Percentiles rank a stretch among this genome's conserved stretches.
These are phyloP conservation scores for Graphilbum sp. DNA, from an alignment of 2,329 filamentous ascomycete genomes.

Conservation along the genomic window DNA sequence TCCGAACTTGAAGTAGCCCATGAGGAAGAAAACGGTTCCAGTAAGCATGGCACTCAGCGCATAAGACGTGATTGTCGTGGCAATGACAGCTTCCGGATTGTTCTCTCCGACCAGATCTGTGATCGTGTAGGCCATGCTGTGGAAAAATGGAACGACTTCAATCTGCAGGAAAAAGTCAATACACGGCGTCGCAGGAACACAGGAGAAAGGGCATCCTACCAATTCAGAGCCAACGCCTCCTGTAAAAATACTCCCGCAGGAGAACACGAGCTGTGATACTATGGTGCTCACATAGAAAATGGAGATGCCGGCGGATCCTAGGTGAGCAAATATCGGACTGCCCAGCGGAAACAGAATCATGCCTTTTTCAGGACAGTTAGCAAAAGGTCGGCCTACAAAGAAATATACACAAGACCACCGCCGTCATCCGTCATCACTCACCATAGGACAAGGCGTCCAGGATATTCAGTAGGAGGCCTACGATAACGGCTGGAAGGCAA, in stretches of 20 bases:
- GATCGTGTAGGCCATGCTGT: conserved; percentile 92
- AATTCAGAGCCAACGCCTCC: conserved; percentile 91
- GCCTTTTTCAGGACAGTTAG: conserved; percentile 26
- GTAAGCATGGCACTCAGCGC: conserved; percentile 83
- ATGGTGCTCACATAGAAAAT: conserved; percentile 99
- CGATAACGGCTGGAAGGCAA: conserved; percentile 69
- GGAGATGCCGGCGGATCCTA: conserved; percentile 87
- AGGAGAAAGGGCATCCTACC: conserved; percentile 26
- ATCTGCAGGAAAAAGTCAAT: conserved; percentile 38
- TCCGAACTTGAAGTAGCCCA: conserved; percentile 75
- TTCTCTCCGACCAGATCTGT: conserved; percentile 61
- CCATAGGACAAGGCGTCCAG: conserved; percentile 91
- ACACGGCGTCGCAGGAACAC: neutral
- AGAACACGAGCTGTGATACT: conserved; percentile 80
- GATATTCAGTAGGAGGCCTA: conserved; percentile 81
- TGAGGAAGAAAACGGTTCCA: conserved; percentile 76
- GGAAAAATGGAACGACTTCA: conserved; percentile 96
- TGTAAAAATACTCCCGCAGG: conserved; percentile 70
- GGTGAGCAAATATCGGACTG: conserved; percentile 64
- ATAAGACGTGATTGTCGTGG: conserved; percentile 86
- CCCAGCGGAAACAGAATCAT: conserved; percentile 94
- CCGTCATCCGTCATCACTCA: no score
- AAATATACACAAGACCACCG: no score
- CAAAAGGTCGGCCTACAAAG: neutral
- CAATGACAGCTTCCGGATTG: conserved; percentile 71